These are phyloP conservation scores for Fraxinus albicans DNA, from an alignment of 305 asterid species.

Conservation along the genomic window DNA sequence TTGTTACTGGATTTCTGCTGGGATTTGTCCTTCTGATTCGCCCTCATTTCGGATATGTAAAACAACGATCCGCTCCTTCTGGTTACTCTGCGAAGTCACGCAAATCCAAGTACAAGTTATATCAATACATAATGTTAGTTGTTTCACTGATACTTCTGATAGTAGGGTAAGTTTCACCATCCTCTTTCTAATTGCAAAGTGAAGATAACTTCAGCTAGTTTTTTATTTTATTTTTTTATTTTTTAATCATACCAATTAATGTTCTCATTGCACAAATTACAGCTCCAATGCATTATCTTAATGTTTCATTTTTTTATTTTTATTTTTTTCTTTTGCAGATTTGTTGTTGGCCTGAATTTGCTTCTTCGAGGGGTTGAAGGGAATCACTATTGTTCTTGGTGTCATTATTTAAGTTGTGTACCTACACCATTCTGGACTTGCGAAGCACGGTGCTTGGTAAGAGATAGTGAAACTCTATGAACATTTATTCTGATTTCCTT, in stretches of 20 bases:
- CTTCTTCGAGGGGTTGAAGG: conserved; percentile 68
- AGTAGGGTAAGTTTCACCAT: conserved; percentile 40
- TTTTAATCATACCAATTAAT: no score
- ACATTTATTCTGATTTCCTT: background rate
- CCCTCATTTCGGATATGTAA: conserved; percentile 74
- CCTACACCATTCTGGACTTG: conserved; percentile 89
- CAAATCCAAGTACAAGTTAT: conserved; percentile 70
- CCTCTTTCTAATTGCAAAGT: background rate
- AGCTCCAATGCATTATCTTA: background rate
- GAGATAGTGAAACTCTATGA: background rate
- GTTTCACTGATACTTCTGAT: conserved; percentile 39
- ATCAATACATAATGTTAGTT: conserved; percentile 50
- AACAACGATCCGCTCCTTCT: conserved; percentile 35
- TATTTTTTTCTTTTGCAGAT: conserved; percentile 31
- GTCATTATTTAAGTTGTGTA: conserved; percentile 80
- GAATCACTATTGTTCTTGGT: conserved; percentile 77
- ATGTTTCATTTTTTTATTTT: background rate
- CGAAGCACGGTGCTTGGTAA: conserved; percentile 65
- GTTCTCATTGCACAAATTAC: background rate
- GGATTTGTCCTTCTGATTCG: conserved; percentile 75
- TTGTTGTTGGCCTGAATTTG: conserved; percentile 36
- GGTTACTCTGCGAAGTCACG: conserved; percentile 28
- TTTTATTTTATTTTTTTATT: background rate
- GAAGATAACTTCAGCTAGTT: background rate
- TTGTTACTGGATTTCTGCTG: conserved; percentile 64